Evolutionary conservation across 345 rosid species (phyloP), one percentile per base, ranked within the genome.

Genomic region (Sapria himalayana): DNA sequence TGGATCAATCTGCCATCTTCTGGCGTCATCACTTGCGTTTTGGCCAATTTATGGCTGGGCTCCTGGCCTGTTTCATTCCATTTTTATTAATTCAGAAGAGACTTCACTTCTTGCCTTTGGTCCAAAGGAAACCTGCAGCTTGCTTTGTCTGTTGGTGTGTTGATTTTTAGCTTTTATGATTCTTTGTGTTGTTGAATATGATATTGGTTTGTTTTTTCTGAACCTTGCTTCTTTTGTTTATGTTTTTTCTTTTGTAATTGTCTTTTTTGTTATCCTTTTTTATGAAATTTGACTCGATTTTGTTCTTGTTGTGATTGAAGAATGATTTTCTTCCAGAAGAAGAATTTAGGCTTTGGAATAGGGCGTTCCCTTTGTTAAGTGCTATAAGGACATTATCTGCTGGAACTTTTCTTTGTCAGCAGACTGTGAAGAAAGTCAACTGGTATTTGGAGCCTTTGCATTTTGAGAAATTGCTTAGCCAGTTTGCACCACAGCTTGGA

Each of bases 21-120:
- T 66, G 32, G 94, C 76, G 48, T 82, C 98, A 15, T 81, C 94
- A 23, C 91, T 89, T 65, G 67, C 81, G 48, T 82, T 65, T 64
- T 89, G 98, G 98, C 93, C 98, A 15, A 68, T 79, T 19, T 64
- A 66, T 74, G 93, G 82, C 39, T 89, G 98, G 98, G 56, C 76
- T 58, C 98, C 98, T 31, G 84, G 93, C 37, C 91, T 89, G 59
- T 82, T 89, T 61, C 78, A 67, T 64, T 68, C 93, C 24, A 73
- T 89, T 50, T 74, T 89, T 37, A 59, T 71, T 3, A 68, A 70
- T 60, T 85, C 79, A 56, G 82, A 79, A 62, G 67, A 72, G 14
- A 54, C 75, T 52, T 70, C 93, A 37, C 49, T 66, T 24, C 56
- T 74, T 53, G 79, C 85, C 37, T 62, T 79, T 70, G 98, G 94